Evolutionary conservation across 495 filamentous ascomycete species (phyloP).

Genomic region (Trichoderma gamsii): DNA sequence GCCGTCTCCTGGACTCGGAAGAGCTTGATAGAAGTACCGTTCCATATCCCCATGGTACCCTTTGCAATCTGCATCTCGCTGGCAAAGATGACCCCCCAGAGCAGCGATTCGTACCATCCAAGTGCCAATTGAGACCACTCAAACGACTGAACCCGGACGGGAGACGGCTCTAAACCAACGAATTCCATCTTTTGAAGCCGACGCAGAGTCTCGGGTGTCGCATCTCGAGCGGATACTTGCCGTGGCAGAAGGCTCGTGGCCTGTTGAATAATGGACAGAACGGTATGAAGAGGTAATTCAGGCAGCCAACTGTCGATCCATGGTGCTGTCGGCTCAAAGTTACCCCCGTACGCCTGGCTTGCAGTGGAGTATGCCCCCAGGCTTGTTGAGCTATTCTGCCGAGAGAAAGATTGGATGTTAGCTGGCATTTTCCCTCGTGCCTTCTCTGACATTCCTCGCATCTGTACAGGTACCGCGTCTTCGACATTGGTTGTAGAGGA

Average conservation of each 20-base stretch:
- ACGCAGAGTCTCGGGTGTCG: slow-evolving; percentile 30
- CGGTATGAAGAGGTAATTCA: slow-evolving; percentile 84
- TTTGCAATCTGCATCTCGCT: slow-evolving; percentile 81
- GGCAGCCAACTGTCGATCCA: slow-evolving; percentile 95
- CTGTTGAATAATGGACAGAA: slow-evolving; percentile 71
- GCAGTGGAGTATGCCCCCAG: slow-evolving; percentile 60
- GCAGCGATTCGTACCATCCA: slow-evolving; percentile 91
- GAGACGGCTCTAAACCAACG: slow-evolving; percentile 64
- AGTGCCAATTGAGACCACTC: slow-evolving; percentile 90
- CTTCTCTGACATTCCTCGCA: slow-evolving; percentile 98
- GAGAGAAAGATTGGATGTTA: slow-evolving; percentile 71
- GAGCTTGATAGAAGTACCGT: slow-evolving; percentile 77
- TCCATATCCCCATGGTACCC: slow-evolving; percentile 94
- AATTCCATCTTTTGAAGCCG: slow-evolving; percentile 39
- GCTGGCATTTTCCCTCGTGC: slow-evolving; percentile 96
- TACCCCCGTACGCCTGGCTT: slow-evolving; percentile 42
- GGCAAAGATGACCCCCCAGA: slow-evolving; percentile 94
- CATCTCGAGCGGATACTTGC: slow-evolving; percentile 32
- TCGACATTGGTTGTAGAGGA: slow-evolving; percentile 70
- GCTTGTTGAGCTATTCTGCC: slow-evolving; percentile 87
- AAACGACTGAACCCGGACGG: slow-evolving; percentile 78
- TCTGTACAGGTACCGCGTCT: slow-evolving; percentile 76
- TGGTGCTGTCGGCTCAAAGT: slow-evolving; percentile 70
- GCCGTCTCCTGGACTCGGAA: slow-evolving; percentile 86
- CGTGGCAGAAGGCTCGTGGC: slow-evolving; percentile 44